phyloP scores from a whole-genome alignment of 345 rosid species.

The Acer saccharum region DNA sequence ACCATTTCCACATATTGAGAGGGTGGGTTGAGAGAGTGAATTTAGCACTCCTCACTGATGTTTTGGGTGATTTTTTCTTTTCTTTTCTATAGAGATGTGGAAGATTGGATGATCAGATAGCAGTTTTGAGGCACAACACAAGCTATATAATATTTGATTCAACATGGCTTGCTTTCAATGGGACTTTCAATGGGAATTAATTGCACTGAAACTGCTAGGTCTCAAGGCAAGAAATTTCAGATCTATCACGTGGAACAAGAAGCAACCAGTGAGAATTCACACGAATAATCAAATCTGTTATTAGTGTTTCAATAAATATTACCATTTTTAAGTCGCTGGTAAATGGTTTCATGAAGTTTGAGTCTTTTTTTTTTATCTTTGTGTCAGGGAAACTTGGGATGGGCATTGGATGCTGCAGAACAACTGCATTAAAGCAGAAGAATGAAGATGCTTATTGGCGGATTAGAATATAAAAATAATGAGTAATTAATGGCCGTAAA shows the following conservation, averaged over 20 bases:
- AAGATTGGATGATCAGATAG: constrained; percentile 85
- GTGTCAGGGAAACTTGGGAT: constrained; percentile 83
- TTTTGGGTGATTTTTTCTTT: background rate
- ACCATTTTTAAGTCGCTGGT: no score
- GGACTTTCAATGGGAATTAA: constrained; percentile 34
- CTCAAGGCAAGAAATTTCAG: constrained; percentile 95
- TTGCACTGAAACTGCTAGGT: constrained; percentile 89
- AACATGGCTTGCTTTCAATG: constrained; percentile 96
- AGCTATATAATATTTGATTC: constrained; percentile 67
- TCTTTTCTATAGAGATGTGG: constrained; percentile 72
- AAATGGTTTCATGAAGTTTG: no score
- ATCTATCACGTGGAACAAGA: constrained; percentile 89
- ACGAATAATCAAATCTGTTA: background rate
- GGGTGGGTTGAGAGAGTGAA: no score
- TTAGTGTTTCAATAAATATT: no score
- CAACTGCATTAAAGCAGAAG: constrained; percentile 83
- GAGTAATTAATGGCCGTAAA: no score
- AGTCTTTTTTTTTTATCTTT: background rate
- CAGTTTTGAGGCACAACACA: constrained; percentile 57
- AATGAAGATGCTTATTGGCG: constrained; percentile 56
- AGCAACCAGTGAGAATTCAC: constrained; percentile 66
- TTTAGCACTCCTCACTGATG: background rate
- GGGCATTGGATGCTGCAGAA: constrained; percentile 93
- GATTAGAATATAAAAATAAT: no score
- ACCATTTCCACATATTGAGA: no score